Percentiles rank a stretch among this genome's conserved stretches.
These are phyloP conservation scores for Fusarium xylarioides DNA, from an alignment of 2,329 filamentous ascomycete species.

Conservation along the genomic window DNA sequence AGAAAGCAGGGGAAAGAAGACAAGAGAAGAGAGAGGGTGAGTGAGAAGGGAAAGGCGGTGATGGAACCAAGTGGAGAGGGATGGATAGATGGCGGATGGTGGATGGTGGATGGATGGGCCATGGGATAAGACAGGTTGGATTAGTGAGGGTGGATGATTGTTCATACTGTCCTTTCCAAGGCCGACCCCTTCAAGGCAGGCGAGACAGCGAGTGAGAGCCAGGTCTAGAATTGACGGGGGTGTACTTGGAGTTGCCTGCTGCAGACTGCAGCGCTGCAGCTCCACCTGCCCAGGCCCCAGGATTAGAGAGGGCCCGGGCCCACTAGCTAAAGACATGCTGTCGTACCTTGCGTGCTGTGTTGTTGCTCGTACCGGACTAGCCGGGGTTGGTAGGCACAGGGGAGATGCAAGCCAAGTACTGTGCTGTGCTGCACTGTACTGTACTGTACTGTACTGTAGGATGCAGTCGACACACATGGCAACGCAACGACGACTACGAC, in stretches of 20 bases:
- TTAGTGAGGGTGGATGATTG: conserved; percentile 41
- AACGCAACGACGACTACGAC: conserved; percentile 14
- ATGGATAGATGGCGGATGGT: conserved; percentile 42
- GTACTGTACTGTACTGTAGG: neutral
- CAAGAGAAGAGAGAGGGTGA: conserved; percentile 47
- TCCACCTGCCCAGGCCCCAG: conserved; percentile 3
- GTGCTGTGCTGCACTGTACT: neutral
- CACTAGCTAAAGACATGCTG: conserved; percentile 20
- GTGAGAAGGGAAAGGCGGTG: conserved; percentile 49
- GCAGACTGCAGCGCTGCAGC: neutral
- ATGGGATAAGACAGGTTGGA: conserved; percentile 31
- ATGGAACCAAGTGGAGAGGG: conserved; percentile 47
- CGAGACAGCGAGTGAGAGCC: conserved; percentile 20
- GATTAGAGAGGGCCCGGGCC: neutral
- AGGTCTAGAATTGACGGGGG: conserved; percentile 26
- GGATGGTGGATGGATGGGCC: conserved; percentile 43
- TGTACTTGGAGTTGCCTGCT: conserved; percentile 4
- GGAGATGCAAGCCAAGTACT: conserved; percentile 15
- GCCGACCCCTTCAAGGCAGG: conserved; percentile 28
- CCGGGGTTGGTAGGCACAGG: conserved; percentile 18
- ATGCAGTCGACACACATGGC: neutral
- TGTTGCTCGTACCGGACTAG: conserved; percentile 29
- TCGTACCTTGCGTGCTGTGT: conserved; percentile 28
- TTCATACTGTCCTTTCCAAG: conserved; percentile 20
- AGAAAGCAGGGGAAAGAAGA: conserved; percentile 46